Base-by-base conservation (phyloP, 306 rosid genomes). In the Alnus rubra region DNA sequence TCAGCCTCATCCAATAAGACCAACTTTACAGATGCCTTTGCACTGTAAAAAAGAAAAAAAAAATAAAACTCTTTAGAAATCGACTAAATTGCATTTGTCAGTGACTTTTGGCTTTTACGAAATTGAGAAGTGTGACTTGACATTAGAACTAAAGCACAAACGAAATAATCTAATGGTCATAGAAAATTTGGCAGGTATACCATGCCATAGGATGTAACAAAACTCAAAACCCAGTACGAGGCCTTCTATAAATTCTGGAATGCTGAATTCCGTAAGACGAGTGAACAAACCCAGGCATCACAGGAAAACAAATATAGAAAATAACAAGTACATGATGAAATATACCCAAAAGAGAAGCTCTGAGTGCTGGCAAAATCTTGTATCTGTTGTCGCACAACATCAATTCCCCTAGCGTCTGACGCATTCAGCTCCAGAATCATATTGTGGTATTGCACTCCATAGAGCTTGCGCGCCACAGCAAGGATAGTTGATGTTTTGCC, bases 401-500 rank as follows among this genome's bases (percentile, higher is more conserved):
- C 97, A 71, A 96, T 96, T 73, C 99, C 99, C 83, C 99, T 90
- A 62, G 91, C 99, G 71, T 96, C 99, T 0, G 98, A 93, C 9
- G 99, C 99, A 85, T 93, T 96, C 74, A 93, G 88, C 86, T 93
- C 98, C 88, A 96, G 79, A 77, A 93, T 96, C 98, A 93, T 96
- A 54, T 88, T 90, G 31, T 77, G 91, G 80, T 80, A 91, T 33
- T 86, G 91, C 0, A 84, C 67, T n/a, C 99, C 99, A 78, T 96
- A 91, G 6, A 96, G 90, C 84, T 93, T 90, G 49, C 98, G 91
- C 3, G 99, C 98, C 63, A 96, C 94, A 0, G 96, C 98, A 2
- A 96, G 98, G 85, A 93, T 89, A 10, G 98, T 93, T 5, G 99
- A 96, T 8, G 99, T 96, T 83, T 96, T 96, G 14, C 99, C 98